Evolutionary conservation across 2,329 filamentous ascomycete genomes (phyloP).

Genomic region (Knoxdaviesia proteae): DNA sequence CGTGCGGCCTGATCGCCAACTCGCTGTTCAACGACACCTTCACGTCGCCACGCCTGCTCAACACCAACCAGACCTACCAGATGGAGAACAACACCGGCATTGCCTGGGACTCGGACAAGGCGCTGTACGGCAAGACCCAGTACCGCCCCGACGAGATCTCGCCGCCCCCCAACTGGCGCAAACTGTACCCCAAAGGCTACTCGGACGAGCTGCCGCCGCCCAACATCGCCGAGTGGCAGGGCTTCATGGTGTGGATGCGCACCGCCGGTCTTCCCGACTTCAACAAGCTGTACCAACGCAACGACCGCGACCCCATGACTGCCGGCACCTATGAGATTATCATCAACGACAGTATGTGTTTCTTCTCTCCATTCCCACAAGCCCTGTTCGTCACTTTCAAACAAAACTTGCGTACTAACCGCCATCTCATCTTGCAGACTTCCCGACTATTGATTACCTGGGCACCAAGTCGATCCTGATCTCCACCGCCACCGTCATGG

Average conservation of each 20-base stretch:
- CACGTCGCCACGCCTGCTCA: constrained; percentile 38
- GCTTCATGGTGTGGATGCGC: constrained; percentile 97
- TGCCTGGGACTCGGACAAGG: constrained; percentile 68
- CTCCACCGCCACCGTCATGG: constrained; percentile 79
- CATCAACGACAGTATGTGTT: constrained; percentile 53
- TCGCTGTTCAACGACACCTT: constrained; percentile 95
- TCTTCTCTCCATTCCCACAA: background rate
- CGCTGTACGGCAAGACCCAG: constrained; percentile 51
- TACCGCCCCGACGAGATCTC: constrained; percentile 46
- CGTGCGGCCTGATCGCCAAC: constrained; percentile 90
- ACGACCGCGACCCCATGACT: constrained; percentile 48
- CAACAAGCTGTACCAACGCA: constrained; percentile 77
- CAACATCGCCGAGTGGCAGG: constrained; percentile 53
- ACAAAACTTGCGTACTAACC: constrained; percentile 2
- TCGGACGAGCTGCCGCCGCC: constrained; percentile 39
- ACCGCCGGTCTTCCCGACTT: constrained; percentile 86
- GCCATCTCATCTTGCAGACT: constrained; percentile 32
- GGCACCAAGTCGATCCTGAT: constrained; percentile 82
- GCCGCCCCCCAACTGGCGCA: constrained; percentile 72
- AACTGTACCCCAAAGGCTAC: constrained; percentile 52
- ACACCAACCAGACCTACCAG: constrained; percentile 35
- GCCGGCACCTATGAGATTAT: constrained; percentile 56
- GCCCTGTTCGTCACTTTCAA: background rate
- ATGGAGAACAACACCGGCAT: constrained; percentile 62
- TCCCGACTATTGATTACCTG: constrained; percentile 56